Conservation (phyloP, 768 basidiomycete genomes). For the Calvatia gigantea region DNA sequence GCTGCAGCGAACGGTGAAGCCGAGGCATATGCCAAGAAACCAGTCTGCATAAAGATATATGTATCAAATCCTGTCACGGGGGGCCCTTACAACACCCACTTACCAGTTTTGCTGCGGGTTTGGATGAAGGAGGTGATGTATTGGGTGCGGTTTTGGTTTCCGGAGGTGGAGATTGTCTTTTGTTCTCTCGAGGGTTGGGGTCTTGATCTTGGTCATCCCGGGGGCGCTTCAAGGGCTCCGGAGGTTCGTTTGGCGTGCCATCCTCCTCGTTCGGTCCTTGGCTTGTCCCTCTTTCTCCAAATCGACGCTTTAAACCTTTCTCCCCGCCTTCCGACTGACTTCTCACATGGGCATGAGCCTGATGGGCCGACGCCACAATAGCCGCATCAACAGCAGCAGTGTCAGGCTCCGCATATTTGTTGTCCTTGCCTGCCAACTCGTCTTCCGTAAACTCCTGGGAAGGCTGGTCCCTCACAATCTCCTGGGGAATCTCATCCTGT, state of each 20-base stretch:
- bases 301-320: conserved; percentile 69
- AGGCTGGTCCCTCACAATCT: conserved; percentile 7
- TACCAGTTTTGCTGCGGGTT: conserved; percentile 38
- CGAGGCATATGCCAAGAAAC: conserved; percentile 81
- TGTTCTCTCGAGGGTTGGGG: conserved; percentile 57
- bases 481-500: conserved; percentile 10
- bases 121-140: conserved; percentile 31
- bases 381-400: not conserved
- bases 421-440: conserved; percentile 8
- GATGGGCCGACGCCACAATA: conserved; percentile 14
- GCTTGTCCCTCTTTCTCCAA: conserved; percentile 64
- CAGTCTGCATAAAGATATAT: conserved; percentile 39
- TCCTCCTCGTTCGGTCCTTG: conserved; percentile 43
- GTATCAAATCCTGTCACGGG: too few relatives aligned
- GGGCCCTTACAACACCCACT: conserved; percentile 25
- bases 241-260: conserved; percentile 14
- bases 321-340: conserved; percentile 50
- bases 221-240: conserved; percentile 51
- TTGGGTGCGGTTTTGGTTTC: conserved; percentile 32
- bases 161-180: conserved; percentile 68
- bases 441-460: conserved; percentile 9
- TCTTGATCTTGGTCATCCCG: conserved; percentile 62
- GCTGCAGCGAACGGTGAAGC: conserved; percentile 72
- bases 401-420: not conserved
- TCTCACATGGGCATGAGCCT: conserved; percentile 20